Base-by-base conservation (phyloP, 2,329 filamentous ascomycete species). In the Fusarium nodosum region DNA sequence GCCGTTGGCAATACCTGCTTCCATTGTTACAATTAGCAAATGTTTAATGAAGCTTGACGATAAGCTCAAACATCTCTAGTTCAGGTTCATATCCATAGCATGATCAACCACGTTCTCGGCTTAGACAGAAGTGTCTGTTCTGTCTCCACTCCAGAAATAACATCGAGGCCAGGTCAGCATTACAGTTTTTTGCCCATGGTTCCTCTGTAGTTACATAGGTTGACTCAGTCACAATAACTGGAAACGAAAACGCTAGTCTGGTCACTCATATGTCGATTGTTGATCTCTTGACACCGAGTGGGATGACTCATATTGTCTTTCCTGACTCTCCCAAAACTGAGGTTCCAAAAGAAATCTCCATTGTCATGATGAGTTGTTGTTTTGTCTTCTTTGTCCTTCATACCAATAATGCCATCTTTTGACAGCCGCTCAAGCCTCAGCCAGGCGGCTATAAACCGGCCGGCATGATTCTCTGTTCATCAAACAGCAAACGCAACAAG, bases 101-200 rank as follows among this genome's bases (percentile, higher is more conserved):
- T 18, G 30, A 18, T 45, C 36, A 42, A 18, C 39, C 30, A 36
- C 45, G n/a, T 58, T 60, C 39, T 41, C 13, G 26, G 36, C 33
- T 44, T 57, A 28, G 38, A 38, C 42, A 33, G 45, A 65, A 42
- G 48, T 50, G 38, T 67, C 51, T 62, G 38, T 55, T 24, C 24
- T 48, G 36, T 20, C 26, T 15, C 39, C 26, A 13, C 36, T 66
- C 51, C 47, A 44, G 46, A 39, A 46, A n/a, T 18, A 51, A 54
- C 22, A 41, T 31, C 66, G 38, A 36, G n/a, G 54, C 52, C 54
- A 38, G 46, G 52, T 63, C 56, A 61, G 42, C 56, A 63, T 59
- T 53, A 36, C 66, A 42, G 52, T 46, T 41, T 56, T 50, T 45
- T 34, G 34, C 15, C 48, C 31, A 30, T 39, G 45, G 18, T 24